Percentiles rank a stretch among this genome's conserved stretches.
These are phyloP conservation scores for Rhodomyrtus tomentosa DNA, from an alignment of 345 rosid species.

Conservation along the genomic window DNA sequence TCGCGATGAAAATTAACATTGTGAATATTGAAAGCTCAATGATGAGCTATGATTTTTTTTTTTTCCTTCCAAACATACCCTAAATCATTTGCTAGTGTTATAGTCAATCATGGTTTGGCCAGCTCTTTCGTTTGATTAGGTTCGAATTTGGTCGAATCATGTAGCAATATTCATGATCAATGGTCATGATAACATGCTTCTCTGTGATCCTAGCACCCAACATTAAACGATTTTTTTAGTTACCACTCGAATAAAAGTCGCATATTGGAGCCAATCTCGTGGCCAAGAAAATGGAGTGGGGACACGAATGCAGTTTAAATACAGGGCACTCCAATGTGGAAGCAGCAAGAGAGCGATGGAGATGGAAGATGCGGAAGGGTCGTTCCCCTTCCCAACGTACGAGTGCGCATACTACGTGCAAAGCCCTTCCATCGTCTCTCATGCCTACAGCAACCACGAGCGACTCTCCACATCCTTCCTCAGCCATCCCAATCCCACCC, in stretches of 20 bases:
- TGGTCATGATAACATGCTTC: not conserved
- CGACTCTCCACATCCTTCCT: conserved; percentile 3
- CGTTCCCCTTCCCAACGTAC: conserved; percentile 7
- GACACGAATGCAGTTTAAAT: not conserved
- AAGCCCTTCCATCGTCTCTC: conserved; percentile 64
- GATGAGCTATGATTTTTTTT: too few relatives aligned
- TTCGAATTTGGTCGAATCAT: not conserved
- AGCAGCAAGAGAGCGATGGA: conserved; percentile 3
- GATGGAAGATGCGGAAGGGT: conserved; percentile 36
- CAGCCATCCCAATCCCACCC: conserved; percentile 10
- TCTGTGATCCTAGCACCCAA: not conserved
- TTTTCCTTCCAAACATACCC: too few relatives aligned
- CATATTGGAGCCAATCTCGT: not conserved
- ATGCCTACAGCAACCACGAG: conserved; percentile 26
- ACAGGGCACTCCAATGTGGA: not conserved
- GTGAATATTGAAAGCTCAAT: too few relatives aligned
- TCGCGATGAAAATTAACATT: too few relatives aligned
- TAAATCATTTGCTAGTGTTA: not conserved
- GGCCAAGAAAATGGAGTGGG: not conserved
- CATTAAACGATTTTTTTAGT: not conserved
- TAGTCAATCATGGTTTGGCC: not conserved
- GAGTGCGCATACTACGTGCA: conserved; percentile 43
- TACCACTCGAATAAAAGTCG: not conserved
- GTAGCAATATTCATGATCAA: not conserved
- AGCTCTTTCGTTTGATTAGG: not conserved